Evolutionary conservation across 768 basidiomycete species (phyloP), one percentile per base, ranked within the genome.

Genomic region (Rhodotorula taiwanensis): DNA sequence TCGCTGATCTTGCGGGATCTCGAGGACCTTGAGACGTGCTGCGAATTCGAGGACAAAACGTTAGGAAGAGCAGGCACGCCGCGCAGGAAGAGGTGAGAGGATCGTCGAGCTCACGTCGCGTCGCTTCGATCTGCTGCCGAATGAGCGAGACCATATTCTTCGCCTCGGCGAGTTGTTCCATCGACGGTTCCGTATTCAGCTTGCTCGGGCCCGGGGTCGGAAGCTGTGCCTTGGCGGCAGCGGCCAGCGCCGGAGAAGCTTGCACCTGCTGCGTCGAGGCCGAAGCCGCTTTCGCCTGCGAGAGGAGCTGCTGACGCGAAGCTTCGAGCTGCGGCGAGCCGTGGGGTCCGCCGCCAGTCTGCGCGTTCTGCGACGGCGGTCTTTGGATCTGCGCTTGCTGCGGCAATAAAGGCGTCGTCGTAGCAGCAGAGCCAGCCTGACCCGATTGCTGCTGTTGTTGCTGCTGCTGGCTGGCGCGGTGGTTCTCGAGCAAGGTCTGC

Each of bases 121-220:
- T 30, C 23, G 9, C 7, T 27, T 68, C 67, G 27, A 60, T 51
- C 50, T 41, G 20, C n/a, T 23, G 30, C 47, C 28, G 43, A 27
- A 68, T 39, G 27, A 16, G 23, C 30, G 34, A 33, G 10, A 68
- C 62, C 15, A 58, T 25, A 1, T 28, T 8, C 34, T 23, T 53
- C 33, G 67, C 67, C 52, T 64, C 58, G 13, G 47, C 47, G 2
- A 68, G 31, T 55, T 68, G 67, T 49, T 68, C 67, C 4, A n/a
- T 28, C 14, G 55, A 30, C 50, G 67, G 67, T 15, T 59, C 59
- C 30, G 31, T 13, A 28, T 57, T 64, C 48, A 64, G n/a, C 57
- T 58, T 42, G 16, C 23, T 25, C 39, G 27, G 0, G 6, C 33
- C 23, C 11, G 5, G 20, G 23, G n/a, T 18, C 43, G 43, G 13